Evolutionary conservation across 495 filamentous ascomycete species (phyloP).

Genomic region (Collariella sp.): DNA sequence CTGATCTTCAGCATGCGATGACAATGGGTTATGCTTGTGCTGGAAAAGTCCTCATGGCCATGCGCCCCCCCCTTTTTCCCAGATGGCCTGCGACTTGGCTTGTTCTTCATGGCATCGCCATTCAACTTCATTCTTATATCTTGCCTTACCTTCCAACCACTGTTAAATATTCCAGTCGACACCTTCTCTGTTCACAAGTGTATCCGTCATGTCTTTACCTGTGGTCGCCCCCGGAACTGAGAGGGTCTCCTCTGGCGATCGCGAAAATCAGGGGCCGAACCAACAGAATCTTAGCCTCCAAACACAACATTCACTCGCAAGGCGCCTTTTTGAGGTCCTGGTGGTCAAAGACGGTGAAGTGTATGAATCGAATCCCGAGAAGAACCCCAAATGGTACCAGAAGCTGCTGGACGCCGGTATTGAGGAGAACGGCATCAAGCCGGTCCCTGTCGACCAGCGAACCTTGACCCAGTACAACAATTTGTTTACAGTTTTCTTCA

Average conservation of each 20-base stretch:
- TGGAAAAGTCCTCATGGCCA: no score
- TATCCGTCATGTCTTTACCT: no score
- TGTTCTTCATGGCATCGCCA: no score
- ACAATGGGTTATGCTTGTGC: no score
- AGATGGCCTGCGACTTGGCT: no score
- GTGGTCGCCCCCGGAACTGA: no score
- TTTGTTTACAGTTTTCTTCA: conserved; percentile 41
- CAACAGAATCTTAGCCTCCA: neutral
- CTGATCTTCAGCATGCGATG: no score
- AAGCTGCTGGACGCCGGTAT: conserved; percentile 39
- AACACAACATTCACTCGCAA: neutral
- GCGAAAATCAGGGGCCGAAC: neutral
- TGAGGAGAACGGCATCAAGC: conserved; percentile 46
- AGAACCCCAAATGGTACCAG: conserved; percentile 31
- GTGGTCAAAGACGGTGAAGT: conserved; percentile 27
- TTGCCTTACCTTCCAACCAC: no score
- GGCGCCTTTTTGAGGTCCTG: conserved; percentile 15
- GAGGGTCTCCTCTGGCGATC: neutral
- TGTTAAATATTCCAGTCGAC: no score
- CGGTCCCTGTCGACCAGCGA: conserved; percentile 45
- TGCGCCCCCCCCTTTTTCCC: no score
- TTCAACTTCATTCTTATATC: no score
- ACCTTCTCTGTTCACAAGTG: no score
- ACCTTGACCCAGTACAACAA: conserved; percentile 44
- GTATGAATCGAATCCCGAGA: conserved; percentile 24